Conservation (phyloP, 148 eudicot genomes). For the Vaccinium corymbosum region DNA sequence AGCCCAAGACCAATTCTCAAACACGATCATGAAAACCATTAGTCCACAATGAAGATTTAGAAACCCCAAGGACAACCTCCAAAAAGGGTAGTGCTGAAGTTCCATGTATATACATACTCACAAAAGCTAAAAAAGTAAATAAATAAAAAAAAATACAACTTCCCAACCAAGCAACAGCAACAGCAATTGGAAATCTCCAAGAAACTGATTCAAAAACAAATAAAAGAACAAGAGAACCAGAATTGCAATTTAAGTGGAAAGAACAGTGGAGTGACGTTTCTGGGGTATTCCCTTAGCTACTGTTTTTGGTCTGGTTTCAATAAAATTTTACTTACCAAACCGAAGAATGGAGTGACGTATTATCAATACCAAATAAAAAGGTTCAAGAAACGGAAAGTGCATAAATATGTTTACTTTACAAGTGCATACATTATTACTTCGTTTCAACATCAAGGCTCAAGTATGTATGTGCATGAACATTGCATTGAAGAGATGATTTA, state of each 20-base stretch:
- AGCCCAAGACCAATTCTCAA: not conserved
- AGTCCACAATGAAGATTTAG: not conserved
- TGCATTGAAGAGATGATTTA: not conserved
- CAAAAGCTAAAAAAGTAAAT: not conserved
- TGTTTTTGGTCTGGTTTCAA: no score
- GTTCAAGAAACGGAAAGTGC: not conserved
- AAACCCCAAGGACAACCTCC: not conserved
- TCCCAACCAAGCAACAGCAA: constrained; percentile 1
- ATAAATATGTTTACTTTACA: not conserved
- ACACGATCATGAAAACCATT: not conserved
- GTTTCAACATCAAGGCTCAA: not conserved
- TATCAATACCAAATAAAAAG: not conserved
- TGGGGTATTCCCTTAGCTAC: no score
- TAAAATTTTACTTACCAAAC: no score
- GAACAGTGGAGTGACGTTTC: not conserved
- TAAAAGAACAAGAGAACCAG: not conserved
- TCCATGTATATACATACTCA: not conserved
- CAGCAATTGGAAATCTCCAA: not conserved
- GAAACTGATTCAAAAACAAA: not conserved
- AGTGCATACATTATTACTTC: not conserved
- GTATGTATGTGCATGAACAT: no score
- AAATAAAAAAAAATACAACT: not conserved
- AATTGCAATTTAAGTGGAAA: not conserved
- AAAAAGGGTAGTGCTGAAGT: not conserved
- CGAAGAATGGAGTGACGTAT: not conserved